Conservation (phyloP, 1,284 basidiomycete genomes). For the Trichosporon sp. region DNA sequence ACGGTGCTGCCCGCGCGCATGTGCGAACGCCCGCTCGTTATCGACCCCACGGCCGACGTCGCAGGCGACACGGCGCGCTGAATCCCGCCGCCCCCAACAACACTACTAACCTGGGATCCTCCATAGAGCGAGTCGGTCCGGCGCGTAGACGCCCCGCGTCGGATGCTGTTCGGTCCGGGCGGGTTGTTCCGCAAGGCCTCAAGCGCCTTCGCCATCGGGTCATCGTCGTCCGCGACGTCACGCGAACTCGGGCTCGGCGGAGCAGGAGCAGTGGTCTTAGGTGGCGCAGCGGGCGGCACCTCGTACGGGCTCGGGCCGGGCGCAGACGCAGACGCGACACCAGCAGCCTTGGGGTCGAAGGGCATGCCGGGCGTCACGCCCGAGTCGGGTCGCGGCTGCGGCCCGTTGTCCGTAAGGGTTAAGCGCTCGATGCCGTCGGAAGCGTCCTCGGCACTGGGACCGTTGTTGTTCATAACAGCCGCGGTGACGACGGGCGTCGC, state of each 20-base stretch:
- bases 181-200: conserved; percentile 24
- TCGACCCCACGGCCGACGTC: neutral
- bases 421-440: conserved; percentile 10
- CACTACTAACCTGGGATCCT: conserved; percentile 6
- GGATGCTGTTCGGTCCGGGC: conserved; percentile 41
- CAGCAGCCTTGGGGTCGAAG: neutral
- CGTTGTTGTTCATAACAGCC: neutral
- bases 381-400: neutral
- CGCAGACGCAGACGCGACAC: neutral
- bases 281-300: conserved; percentile 10
- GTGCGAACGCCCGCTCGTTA: neutral
- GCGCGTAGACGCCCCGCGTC: conserved; percentile 42
- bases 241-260: conserved; percentile 30
- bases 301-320: conserved; percentile 6
- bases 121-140: conserved; percentile 37
- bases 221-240: conserved; percentile 55
- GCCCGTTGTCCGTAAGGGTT: conserved; percentile 6
- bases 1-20: conserved; percentile 5
- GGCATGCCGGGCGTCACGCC: neutral
- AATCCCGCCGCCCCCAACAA: neutral
- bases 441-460: neutral
- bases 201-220: conserved; percentile 62
- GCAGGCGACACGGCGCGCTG: neutral
- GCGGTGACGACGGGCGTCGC: neutral
- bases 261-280: conserved; percentile 15